Evolutionary conservation across 305 asterid species (phyloP).

Genomic region (Salvia sclarea): DNA sequence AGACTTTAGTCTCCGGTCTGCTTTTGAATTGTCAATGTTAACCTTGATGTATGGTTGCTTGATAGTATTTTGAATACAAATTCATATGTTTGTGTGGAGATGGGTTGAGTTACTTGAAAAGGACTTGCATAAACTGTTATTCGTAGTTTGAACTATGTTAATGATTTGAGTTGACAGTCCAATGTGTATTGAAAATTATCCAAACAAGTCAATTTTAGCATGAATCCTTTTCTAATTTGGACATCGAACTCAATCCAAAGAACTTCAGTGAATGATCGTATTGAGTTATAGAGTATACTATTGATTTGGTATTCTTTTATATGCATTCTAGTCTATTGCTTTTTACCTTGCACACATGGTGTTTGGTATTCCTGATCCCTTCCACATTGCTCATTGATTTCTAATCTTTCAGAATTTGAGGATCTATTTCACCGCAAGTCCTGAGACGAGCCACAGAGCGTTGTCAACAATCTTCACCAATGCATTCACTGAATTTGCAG

Average conservation of each 20-base stretch:
- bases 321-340: neutral
- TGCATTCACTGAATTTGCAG: slow-evolving; percentile 55
- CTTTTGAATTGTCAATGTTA: neutral
- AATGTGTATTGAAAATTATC: neutral
- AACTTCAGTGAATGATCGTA: neutral
- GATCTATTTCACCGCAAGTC: slow-evolving; percentile 53
- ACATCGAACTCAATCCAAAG: neutral
- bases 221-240: neutral
- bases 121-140: neutral
- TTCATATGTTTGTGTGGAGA: neutral
- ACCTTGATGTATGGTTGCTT: neutral
- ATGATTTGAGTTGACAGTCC: neutral
- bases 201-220: slow-evolving; percentile 15
- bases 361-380: neutral
- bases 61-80: neutral
- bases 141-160: neutral
- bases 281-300: neutral
- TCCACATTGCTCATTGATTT: neutral
- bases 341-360: no score
- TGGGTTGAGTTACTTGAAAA: slow-evolving; percentile 12
- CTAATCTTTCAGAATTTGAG: slow-evolving; percentile 61
- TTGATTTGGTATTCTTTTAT: neutral
- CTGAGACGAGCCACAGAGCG: slow-evolving; percentile 44
- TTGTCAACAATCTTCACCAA: slow-evolving; percentile 51
- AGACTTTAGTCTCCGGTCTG: neutral